Base-by-base conservation (phyloP, 2,329 filamentous ascomycete species). In the Trichothecium roseum region DNA sequence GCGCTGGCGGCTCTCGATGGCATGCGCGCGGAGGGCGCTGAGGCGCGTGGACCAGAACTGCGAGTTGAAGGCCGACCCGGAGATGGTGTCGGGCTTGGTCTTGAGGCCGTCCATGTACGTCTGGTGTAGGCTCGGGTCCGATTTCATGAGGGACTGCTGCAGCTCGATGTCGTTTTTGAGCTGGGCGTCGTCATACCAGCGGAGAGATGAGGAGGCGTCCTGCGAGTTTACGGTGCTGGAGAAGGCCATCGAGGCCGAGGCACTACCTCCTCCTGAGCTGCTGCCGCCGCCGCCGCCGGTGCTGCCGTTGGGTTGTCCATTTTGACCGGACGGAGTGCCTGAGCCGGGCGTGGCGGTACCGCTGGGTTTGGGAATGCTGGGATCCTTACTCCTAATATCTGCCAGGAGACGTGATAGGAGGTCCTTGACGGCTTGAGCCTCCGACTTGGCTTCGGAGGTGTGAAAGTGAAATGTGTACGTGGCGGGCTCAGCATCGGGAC, bases 31-130 rank as follows among this genome's bases (percentile, higher is more conserved):
- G 20, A 98, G 69, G 22, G 95, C 66, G 54, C 86, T 86, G 32
- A 88, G 74, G 31, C 93, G 74, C 2, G 86, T 85, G 2, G 86
- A 85, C 91, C 91, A 98, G 62, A 98, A 98, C 55, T 95, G 89
- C 2, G 78, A 69, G 46, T 89, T 87, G 56, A 96, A 94, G 30
- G 87, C 81, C 2, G 74, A 74, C 18, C 82, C 77, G 0, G 81
- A 81, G 41, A 96, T 81, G 3, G 82, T 79, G 7, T 89, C 82
- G 1, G 89, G 87, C 51, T 94, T 94, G 8, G 84, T 83, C 35
- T 74, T 70, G 33, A 87, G 66, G 1, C 86, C 83, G 51, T 94
- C 86, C 62, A 86, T 80, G 54, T 95, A 95, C 30, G 88, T 91
- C 54, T 84, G 78, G 46, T 83, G 76, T 28, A 98, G 68, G 9